Conservation (phyloP, 371 early-diverging fungal genomes). For the Mycotypha africana region DNA sequence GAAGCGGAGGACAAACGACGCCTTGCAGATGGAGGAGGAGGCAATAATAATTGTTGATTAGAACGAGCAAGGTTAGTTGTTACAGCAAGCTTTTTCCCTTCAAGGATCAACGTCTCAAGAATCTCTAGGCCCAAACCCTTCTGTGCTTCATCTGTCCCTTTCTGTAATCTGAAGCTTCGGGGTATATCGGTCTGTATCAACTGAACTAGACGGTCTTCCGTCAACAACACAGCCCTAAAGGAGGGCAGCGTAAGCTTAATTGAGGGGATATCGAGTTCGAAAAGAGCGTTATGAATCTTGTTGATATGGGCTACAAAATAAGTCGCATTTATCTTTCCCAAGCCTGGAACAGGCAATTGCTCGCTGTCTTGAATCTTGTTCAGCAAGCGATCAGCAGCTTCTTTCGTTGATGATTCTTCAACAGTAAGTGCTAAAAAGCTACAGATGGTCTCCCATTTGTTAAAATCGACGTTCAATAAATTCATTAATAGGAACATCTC, state of each 20-base stretch:
- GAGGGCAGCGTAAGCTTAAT: conserved; percentile 30
- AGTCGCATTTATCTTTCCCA: neutral
- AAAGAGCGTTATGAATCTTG: neutral
- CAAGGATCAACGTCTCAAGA: conserved; percentile 36
- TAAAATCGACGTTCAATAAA: conserved; percentile 39
- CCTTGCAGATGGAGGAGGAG: neutral
- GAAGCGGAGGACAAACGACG: neutral
- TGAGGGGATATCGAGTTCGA: conserved; percentile 2
- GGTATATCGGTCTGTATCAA: conserved; percentile 54
- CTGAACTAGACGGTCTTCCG: conserved; percentile 62
- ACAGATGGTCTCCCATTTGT: conserved; percentile 50
- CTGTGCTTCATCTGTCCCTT: conserved; percentile 35
- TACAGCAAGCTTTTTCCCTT: conserved; percentile 39
- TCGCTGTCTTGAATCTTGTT: too few relatives aligned
- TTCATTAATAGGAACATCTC: conserved; percentile 69
- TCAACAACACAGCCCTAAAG: conserved; percentile 59
- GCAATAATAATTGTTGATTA: neutral
- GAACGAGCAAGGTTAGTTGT: too few relatives aligned
- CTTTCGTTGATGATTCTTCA: conserved; percentile 41
- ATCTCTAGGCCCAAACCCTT: conserved; percentile 39
- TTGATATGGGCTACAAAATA: neutral
- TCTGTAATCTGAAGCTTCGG: conserved; percentile 50
- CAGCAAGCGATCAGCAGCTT: conserved; percentile 1
- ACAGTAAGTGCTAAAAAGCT: conserved; percentile 55
- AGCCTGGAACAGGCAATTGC: too few relatives aligned